A percentile compares a stretch with the other conserved stretches of the same genome.
Conservation (phyloP, 2,329 filamentous ascomycete species). For the Verticillium dahliae region DNA sequence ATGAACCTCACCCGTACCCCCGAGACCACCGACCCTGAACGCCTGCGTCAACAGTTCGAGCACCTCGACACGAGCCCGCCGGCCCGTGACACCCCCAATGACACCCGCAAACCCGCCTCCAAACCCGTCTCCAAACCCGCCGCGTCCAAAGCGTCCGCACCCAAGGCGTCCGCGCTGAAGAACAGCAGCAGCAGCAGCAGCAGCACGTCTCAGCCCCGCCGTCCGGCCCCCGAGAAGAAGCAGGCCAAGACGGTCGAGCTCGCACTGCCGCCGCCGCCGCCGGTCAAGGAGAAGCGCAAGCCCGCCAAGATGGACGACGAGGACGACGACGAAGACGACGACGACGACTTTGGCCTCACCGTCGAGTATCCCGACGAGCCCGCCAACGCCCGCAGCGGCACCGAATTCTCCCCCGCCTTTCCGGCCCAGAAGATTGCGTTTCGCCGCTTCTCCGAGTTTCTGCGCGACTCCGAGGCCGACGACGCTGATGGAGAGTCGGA, state of each 20-base stretch:
- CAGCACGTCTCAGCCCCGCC: conserved; percentile 18
- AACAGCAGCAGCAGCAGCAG: conserved; percentile 17
- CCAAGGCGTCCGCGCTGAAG: conserved; percentile 13
- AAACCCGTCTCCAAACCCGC: conserved; percentile 14
- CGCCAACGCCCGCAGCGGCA: conserved; percentile 19
- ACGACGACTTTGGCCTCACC: conserved; percentile 50
- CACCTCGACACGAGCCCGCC: conserved; percentile 44
- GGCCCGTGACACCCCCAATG: conserved; percentile 8
- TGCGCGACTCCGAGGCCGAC: conserved; percentile 38
- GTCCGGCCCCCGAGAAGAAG: conserved; percentile 21
- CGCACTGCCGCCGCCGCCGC: conserved; percentile 22
- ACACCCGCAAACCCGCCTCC: conserved; percentile 12
- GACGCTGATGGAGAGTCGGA: conserved; percentile 41
- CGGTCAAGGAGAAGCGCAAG: conserved; percentile 12
- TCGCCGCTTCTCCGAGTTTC: conserved; percentile 47
- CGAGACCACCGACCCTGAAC: conserved; percentile 54
- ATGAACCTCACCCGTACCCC: conserved; percentile 77
- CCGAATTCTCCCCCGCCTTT: conserved; percentile 44
- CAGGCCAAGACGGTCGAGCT: conserved; percentile 28
- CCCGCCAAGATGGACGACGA: conserved; percentile 27
- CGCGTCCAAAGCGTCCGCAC: conserved; percentile 11
- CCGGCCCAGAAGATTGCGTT: conserved; percentile 26
- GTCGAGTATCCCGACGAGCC: conserved; percentile 53
- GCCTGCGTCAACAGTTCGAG: conserved; percentile 59
- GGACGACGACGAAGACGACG: conserved; percentile 47